Percentiles rank a stretch among this genome's conserved stretches.
These are phyloP conservation scores for Colletotrichum tamarilloi DNA, from an alignment of 2,329 filamentous ascomycete genomes.

Conservation along the genomic window DNA sequence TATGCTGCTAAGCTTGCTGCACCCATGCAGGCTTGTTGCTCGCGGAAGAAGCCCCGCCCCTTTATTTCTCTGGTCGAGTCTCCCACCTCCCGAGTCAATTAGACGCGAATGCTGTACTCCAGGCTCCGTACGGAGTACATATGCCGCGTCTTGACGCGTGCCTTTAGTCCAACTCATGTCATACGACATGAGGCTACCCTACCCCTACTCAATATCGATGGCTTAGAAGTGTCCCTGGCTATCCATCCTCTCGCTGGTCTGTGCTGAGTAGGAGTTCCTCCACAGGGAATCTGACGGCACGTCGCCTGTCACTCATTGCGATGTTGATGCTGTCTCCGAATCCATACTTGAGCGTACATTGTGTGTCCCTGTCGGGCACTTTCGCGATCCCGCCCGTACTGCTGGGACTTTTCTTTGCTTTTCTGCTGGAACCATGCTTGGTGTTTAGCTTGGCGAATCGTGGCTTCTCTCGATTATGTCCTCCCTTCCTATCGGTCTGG, in stretches of 20 bases:
- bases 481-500: slow-evolving; percentile 74
- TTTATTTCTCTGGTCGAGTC: background rate
- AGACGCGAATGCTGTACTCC: background rate
- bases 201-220: background rate
- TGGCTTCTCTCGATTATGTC: slow-evolving; percentile 81
- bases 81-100: slow-evolving; percentile 4
- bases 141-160: slow-evolving; percentile 1
- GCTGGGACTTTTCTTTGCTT: too few species aligned
- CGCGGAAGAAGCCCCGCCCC: background rate
- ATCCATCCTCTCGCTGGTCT: background rate
- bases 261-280: background rate
- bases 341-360: background rate
- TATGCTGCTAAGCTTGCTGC: background rate
- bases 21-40: background rate
- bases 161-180: background rate
- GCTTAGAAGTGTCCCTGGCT: background rate
- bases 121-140: background rate
- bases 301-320: background rate
- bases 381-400: background rate
- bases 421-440: too few species aligned
- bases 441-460: slow-evolving; percentile 48
- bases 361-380: background rate
- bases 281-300: background rate
- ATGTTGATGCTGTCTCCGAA: background rate
- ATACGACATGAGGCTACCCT: background rate